Evolutionary conservation across 441 rosid species (phyloP).

Genomic region (Theobroma grandiflorum): DNA sequence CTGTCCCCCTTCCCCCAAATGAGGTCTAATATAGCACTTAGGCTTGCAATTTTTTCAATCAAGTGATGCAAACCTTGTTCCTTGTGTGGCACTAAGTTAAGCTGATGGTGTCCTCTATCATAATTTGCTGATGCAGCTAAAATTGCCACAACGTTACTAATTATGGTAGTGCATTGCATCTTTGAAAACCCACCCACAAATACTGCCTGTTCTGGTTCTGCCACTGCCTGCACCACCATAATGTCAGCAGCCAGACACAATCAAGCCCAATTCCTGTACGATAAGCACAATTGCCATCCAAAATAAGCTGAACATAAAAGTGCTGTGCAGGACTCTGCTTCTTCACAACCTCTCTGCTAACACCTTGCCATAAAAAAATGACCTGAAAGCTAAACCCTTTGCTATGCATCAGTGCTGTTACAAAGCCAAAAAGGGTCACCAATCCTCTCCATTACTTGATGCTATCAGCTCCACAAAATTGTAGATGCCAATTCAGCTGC

Average conservation of each 20-base stretch:
- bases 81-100: slow-evolving; percentile 1
- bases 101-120: background rate
- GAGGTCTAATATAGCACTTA: background rate
- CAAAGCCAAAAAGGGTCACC: background rate
- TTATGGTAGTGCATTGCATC: background rate
- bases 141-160: background rate
- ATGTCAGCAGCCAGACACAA: background rate
- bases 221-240: background rate
- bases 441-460: background rate
- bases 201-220: slow-evolving; percentile 5
- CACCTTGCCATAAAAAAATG: background rate
- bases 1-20: background rate
- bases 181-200: background rate
- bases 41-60: slow-evolving; percentile 4
- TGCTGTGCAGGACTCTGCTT: too few relatives aligned
- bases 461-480: background rate
- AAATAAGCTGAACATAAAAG: background rate
- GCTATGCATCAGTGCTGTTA: background rate
- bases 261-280: background rate
- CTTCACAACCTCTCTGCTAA: background rate
- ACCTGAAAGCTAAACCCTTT: background rate
- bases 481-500: background rate
- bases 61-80: slow-evolving; percentile 6
- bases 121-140: slow-evolving; percentile 1
- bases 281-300: too few relatives aligned